Conservation (phyloP, 768 basidiomycete species). For the Leccinum barrowsii region DNA sequence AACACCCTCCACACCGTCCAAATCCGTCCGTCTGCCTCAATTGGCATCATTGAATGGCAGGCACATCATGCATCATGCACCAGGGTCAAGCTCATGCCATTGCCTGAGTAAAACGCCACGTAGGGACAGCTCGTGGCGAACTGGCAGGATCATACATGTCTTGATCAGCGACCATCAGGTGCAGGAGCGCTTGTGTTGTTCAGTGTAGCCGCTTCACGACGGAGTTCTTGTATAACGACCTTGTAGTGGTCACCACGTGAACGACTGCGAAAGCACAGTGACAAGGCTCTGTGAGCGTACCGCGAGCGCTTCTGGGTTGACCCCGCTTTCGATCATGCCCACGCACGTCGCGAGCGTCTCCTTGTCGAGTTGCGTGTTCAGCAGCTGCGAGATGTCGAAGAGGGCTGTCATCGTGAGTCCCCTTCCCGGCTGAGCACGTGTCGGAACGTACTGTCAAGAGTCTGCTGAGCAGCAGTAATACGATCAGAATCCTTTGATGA, state of each 20-base stretch:
- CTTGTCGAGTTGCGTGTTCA: slow-evolving; percentile 86
- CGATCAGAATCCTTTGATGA: slow-evolving; percentile 55
- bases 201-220: slow-evolving; percentile 57
- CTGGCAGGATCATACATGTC: neutral
- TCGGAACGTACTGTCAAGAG: slow-evolving; percentile 58
- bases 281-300: slow-evolving; percentile 42
- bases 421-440: neutral
- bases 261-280: neutral
- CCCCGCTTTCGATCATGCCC: slow-evolving; percentile 87
- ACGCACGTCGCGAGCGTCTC: slow-evolving; percentile 91
- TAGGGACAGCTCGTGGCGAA: neutral
- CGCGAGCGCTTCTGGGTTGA: slow-evolving; percentile 89
- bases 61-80: slow-evolving; percentile 3
- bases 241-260: slow-evolving; percentile 28
- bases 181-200: slow-evolving; percentile 22
- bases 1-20: slow-evolving; percentile 15
- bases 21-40: slow-evolving; percentile 18
- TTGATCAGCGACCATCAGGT: slow-evolving; percentile 26
- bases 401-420: slow-evolving; percentile 50
- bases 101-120: slow-evolving; percentile 1
- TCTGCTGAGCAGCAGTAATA: slow-evolving; percentile 62
- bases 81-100: neutral
- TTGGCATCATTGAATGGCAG: slow-evolving; percentile 8
- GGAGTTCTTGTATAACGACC: slow-evolving; percentile 84
- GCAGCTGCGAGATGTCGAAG: slow-evolving; percentile 81